Base-by-base conservation (phyloP, 768 basidiomycete species). In the Candolleomyces efflorescens region DNA sequence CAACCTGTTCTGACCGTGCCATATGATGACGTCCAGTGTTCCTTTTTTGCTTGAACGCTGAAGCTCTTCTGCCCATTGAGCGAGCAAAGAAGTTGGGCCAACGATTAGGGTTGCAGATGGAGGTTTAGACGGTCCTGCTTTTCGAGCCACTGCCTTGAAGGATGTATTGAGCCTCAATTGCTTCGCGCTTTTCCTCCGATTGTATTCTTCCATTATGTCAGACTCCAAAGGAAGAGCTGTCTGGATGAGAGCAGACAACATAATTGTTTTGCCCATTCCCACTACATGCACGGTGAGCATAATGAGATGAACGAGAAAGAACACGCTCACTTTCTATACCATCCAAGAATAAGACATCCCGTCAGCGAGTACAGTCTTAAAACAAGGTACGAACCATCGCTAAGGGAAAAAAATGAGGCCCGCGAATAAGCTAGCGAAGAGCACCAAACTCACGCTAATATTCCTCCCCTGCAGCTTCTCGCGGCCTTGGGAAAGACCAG, bases 181-280 rank as follows among this genome's bases (percentile, higher is more conserved):
- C 37, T 81, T 82, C 5, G 71, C 71, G 58, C 80, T 86, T 49
- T 67, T 63, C 22, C 66, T 66, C 22, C 60, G 56, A 3, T 67
- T 61, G 15, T 66, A 56, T 12, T 71, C 66, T 1, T 67, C 64
- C n/a, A 69, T 63, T 11, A 73, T 62, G 18, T 73, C 69, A 18
- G 73, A 65, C 20, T 83, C 78, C 3, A 76, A 71, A 5, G 74
- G 80, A 47, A 79, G 82, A 62, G 88, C 92, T 11, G 84, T 86
- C 60, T 95, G 94, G 23, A 97, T 89, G 53, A 97, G 82, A 10
- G 92, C 86, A 1, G 94, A 91, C 36, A 97, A 71, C 91, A 94
- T 94, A 62, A 94, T 94, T 0, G 92, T 93, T 74, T 95, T 95
- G 6, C 93, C 93, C 84, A 95, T 89, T n/a, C 92, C 92, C 92